A percentile compares a stretch with the other conserved stretches of the same genome.
These are phyloP conservation scores for Sugiyamaella grinbergsii DNA, from an alignment of 1,139 yeast species.

Conservation along the genomic window DNA sequence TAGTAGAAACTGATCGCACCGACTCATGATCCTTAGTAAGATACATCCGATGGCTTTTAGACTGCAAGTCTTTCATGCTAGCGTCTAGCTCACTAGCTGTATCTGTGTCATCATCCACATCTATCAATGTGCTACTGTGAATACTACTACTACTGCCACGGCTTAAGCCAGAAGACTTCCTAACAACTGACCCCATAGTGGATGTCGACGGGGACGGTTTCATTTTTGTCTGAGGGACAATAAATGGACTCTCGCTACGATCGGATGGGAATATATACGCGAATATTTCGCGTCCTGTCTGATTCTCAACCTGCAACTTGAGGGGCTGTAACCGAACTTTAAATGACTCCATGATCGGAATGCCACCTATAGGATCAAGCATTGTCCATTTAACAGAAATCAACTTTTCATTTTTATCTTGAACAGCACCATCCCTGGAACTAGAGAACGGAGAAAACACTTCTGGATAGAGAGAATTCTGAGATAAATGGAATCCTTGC, in stretches of 20 bases:
- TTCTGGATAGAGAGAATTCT: slow-evolving; percentile 68
- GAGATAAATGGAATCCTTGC: slow-evolving; percentile 69
- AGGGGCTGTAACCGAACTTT: slow-evolving; percentile 61
- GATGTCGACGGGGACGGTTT: slow-evolving; percentile 3
- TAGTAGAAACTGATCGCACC: slow-evolving; percentile 22
- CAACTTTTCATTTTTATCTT: slow-evolving; percentile 42
- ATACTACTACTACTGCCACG: background rate
- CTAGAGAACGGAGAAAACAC: slow-evolving; percentile 56
- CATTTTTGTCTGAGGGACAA: slow-evolving; percentile 1
- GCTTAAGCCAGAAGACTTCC: slow-evolving; percentile 2
- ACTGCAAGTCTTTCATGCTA: background rate
- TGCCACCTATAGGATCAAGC: slow-evolving; percentile 85
- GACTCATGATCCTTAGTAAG: slow-evolving; percentile 22
- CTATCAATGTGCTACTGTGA: slow-evolving; percentile 14
- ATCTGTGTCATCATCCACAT: slow-evolving; percentile 21
- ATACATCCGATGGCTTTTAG: slow-evolving; percentile 8
- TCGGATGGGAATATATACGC: slow-evolving; percentile 65
- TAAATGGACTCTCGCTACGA: slow-evolving; percentile 35
- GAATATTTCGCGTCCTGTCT: slow-evolving; percentile 62
- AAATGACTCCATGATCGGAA: slow-evolving; percentile 61
- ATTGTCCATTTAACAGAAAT: slow-evolving; percentile 68
- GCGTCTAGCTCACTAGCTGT: slow-evolving; percentile 15
- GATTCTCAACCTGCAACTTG: slow-evolving; percentile 70
- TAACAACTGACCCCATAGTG: slow-evolving; percentile 4
- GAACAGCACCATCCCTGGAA: slow-evolving; percentile 31